phyloP scores from a whole-genome alignment of 1,284 basidiomycete genomes.

The Kalmanozyma brasiliensis region DNA sequence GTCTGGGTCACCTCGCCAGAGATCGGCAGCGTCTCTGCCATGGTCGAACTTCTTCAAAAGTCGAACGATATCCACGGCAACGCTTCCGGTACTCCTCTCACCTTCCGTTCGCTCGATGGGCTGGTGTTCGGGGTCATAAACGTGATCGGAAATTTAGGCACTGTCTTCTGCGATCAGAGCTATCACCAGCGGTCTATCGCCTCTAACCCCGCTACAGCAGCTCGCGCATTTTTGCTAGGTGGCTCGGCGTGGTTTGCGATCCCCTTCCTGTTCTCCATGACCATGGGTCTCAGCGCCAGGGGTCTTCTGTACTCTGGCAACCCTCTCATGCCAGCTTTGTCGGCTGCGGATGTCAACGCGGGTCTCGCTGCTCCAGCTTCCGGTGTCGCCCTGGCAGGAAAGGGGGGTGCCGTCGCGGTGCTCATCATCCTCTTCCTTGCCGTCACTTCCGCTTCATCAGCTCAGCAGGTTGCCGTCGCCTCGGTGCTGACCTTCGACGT shows the following conservation, averaged over 20 bases:
- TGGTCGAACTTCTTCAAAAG: conserved; percentile 71
- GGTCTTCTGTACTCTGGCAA: conserved; percentile 68
- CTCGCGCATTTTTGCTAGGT: conserved; percentile 87
- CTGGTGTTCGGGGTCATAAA: conserved; percentile 90
- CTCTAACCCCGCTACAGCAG: conserved; percentile 80
- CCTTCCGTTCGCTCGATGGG: conserved; percentile 83
- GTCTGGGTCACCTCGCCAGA: conserved; percentile 76
- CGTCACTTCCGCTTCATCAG: conserved; percentile 83
- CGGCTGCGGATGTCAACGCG: conserved; percentile 49
- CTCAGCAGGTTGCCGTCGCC: conserved; percentile 86
- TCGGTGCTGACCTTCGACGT: conserved; percentile 72
- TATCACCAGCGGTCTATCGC: conserved; percentile 85
- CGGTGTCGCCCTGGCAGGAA: conserved; percentile 79
- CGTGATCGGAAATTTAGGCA: conserved; percentile 68
- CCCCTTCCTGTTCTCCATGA: conserved; percentile 74
- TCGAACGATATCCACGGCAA: conserved; percentile 73
- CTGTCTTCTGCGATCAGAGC: conserved; percentile 77
- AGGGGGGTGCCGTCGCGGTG: conserved; percentile 78
- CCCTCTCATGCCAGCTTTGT: conserved; percentile 52
- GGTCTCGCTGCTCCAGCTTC: conserved; percentile 65
- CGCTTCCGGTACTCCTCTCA: conserved; percentile 75
- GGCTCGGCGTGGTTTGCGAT: conserved; percentile 80
- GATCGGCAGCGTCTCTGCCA: conserved; percentile 53
- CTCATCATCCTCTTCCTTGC: conserved; percentile 76
- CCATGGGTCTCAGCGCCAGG: conserved; percentile 73